phyloP scores from a whole-genome alignment of 306 rosid species.

The Begonia masoniana region DNA sequence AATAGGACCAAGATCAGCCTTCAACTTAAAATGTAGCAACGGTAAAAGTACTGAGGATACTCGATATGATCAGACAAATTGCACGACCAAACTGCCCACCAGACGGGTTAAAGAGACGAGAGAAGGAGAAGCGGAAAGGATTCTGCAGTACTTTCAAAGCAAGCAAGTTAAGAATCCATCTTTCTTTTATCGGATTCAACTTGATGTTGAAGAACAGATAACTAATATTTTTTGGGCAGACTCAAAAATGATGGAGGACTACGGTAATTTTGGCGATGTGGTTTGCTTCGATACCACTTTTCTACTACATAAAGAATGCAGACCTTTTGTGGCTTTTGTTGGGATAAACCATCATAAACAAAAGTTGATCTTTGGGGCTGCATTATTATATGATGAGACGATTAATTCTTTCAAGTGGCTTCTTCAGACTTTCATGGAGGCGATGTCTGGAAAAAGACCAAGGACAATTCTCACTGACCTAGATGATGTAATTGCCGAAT shows the following conservation, averaged over 20 bases:
- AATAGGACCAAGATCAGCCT: conserved; percentile 10
- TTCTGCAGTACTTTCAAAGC: conserved; percentile 29
- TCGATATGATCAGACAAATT: conserved; percentile 20
- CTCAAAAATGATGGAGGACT: conserved; percentile 39
- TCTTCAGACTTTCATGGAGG: conserved; percentile 29
- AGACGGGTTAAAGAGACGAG: conserved; percentile 19
- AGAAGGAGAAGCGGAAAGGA: conserved; percentile 33
- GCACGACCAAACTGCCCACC: conserved; percentile 28
- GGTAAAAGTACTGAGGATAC: conserved; percentile 14
- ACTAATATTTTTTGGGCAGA: conserved; percentile 51
- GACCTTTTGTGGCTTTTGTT: conserved; percentile 32
- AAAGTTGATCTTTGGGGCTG: conserved; percentile 39
- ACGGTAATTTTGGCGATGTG: conserved; percentile 42
- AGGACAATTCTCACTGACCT: conserved; percentile 40
- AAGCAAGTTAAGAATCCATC: conserved; percentile 33
- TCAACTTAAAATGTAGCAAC: conserved; percentile 12
- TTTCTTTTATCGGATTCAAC: conserved; percentile 44
- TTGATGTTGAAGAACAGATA: conserved; percentile 35
- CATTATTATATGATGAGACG: conserved; percentile 34
- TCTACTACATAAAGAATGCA: conserved; percentile 22
- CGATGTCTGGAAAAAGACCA: conserved; percentile 43
- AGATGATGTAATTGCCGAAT: conserved; percentile 27
- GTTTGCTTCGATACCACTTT: conserved; percentile 49
- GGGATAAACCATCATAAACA: conserved; percentile 51
- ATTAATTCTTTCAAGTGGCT: conserved; percentile 43